Evolutionary conservation across 805 yeast species (phyloP).

Genomic region (Novakomyces olei): DNA sequence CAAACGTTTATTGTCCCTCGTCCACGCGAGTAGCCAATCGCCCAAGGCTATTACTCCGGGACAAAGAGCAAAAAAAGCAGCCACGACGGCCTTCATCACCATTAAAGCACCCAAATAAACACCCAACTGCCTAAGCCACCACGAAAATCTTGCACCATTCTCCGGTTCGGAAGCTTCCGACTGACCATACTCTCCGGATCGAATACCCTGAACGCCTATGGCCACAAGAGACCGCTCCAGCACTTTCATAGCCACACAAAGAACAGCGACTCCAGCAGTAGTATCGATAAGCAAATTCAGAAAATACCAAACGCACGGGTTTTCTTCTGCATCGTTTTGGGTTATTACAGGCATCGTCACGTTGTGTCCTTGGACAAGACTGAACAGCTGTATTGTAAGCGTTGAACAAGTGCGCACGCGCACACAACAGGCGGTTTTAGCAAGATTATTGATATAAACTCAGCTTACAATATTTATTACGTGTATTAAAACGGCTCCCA

Average conservation of each 20-base stretch:
- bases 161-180: conserved; percentile 22
- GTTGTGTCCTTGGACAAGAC: neutral
- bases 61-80: conserved; percentile 33
- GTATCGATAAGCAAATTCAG: conserved; percentile 74
- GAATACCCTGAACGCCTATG: conserved; percentile 20
- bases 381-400: neutral
- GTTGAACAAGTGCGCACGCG: neutral
- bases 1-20: conserved; percentile 53
- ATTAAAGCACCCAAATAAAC: conserved; percentile 44
- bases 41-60: conserved; percentile 53
- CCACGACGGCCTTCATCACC: conserved; percentile 39
- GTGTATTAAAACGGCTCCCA: conserved; percentile 75
- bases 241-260: conserved; percentile 34
- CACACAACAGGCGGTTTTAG: neutral
- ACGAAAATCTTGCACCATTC: conserved; percentile 20
- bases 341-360: neutral
- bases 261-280: conserved; percentile 74
- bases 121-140: conserved; percentile 47
- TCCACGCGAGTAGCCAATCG: conserved; percentile 60
- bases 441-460: conserved; percentile 12
- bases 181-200: conserved; percentile 41
- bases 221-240: conserved; percentile 24
- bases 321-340: neutral
- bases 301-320: conserved; percentile 33
- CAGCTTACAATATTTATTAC: conserved; percentile 57